Percentiles rank a stretch among this genome's conserved stretches.
These are phyloP conservation scores for Dryadomyces quercus-mongolicae DNA, from an alignment of 2,329 filamentous ascomycete genomes.

Conservation along the genomic window DNA sequence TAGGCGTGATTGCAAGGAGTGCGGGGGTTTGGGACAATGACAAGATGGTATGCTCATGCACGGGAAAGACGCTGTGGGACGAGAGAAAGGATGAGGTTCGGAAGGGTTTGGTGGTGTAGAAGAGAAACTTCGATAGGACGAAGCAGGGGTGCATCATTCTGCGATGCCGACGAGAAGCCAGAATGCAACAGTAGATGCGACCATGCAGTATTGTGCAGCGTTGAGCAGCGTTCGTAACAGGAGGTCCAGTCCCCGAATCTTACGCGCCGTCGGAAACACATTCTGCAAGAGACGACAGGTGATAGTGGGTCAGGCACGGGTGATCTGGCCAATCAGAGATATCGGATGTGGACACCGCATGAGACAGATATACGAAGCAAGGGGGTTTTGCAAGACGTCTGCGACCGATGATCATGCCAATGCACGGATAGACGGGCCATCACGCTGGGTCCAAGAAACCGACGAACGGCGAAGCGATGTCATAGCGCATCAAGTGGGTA, in stretches of 20 bases:
- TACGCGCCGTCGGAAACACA: conserved; percentile 32
- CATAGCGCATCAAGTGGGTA: neutral
- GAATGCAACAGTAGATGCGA: no score
- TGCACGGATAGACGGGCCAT: conserved; percentile 12
- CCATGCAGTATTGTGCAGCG: no score
- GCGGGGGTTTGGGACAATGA: conserved; percentile 99
- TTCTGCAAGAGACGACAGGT: conserved; percentile 16
- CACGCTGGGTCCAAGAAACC: neutral
- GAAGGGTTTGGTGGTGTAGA: conserved; percentile 69
- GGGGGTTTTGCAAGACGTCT: conserved; percentile 5
- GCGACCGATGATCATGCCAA: conserved; percentile 16
- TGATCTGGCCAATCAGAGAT: neutral
- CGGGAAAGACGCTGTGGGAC: conserved; percentile 96
- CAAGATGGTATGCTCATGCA: conserved; percentile 96
- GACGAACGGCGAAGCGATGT: neutral
- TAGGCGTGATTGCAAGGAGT: conserved; percentile 88
- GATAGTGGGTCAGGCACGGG: neutral
- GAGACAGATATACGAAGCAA: neutral
- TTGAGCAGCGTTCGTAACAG: no score
- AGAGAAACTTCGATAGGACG: neutral
- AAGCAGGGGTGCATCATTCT: conserved; percentile 4
- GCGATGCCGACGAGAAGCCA: neutral
- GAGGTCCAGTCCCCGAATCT: no score
- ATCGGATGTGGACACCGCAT: neutral
- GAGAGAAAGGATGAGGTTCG: conserved; percentile 81